Conservation (phyloP, 768 basidiomycete genomes). For the Lactarius hatsudake region DNA sequence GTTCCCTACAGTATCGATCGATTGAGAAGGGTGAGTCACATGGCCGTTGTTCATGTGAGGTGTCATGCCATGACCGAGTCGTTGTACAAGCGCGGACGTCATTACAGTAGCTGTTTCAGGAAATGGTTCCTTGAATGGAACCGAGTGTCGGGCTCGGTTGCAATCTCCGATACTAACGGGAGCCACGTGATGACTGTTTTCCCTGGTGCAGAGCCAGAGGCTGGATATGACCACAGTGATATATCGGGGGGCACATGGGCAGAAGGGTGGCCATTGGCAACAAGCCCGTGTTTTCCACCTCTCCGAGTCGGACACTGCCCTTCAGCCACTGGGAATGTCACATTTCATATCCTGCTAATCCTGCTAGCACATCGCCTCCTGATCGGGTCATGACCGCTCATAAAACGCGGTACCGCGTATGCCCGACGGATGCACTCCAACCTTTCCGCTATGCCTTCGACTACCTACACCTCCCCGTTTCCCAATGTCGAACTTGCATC, state of each 20-base stretch:
- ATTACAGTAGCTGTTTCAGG: no score
- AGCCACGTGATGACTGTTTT: not conserved
- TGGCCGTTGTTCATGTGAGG: no score
- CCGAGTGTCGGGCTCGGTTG: no score
- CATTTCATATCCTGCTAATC: not conserved
- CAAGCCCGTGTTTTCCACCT: not conserved
- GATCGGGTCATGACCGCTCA: not conserved
- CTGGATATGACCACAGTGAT: no score
- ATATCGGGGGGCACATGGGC: not conserved
- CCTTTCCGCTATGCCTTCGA: slow-evolving; percentile 25
- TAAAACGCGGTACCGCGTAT: not conserved
- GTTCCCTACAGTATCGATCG: no score
- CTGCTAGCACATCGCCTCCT: not conserved
- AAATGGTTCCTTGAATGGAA: not conserved
- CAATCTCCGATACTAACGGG: no score
- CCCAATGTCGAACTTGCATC: slow-evolving; percentile 27
- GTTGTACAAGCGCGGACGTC: no score
- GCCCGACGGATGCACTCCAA: not conserved
- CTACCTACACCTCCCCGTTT: slow-evolving; percentile 7
- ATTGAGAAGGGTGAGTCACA: no score
- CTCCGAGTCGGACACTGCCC: not conserved
- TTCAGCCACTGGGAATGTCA: not conserved
- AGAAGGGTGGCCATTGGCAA: not conserved
- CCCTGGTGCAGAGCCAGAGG: not conserved
- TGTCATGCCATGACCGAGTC: no score